phyloP scores from a whole-genome alignment of 2,329 filamentous ascomycete species.

The Didymella pomorum region DNA sequence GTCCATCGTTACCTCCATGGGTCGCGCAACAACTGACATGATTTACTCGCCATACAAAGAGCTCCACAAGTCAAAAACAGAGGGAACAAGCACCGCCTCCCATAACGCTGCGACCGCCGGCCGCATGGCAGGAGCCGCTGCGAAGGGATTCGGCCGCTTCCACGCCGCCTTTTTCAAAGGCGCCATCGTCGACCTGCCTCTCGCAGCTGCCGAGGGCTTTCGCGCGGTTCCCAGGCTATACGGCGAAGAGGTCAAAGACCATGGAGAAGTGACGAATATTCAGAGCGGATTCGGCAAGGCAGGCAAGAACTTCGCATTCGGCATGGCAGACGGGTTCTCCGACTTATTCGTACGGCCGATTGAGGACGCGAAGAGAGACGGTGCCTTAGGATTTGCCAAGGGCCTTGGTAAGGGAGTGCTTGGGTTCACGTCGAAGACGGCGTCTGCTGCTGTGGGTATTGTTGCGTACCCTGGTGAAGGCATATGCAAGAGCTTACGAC shows the following conservation, averaged over 20 bases:
- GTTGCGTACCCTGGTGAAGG: conserved; percentile 30
- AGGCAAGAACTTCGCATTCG: conserved; percentile 44
- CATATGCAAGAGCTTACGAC: conserved; percentile 24
- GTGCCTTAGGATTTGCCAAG: conserved; percentile 44
- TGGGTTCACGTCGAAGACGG: conserved; percentile 10
- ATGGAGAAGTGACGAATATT: conserved; percentile 46
- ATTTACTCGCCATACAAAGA: conserved; percentile 41
- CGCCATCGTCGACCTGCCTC: conserved; percentile 48
- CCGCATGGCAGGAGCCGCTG: conserved; percentile 21
- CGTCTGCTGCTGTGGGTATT: conserved; percentile 14
- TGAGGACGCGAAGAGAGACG: conserved; percentile 44
- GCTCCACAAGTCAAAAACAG: conserved; percentile 12
- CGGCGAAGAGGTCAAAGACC: conserved; percentile 46
- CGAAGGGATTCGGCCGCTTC: conserved; percentile 34
- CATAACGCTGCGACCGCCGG: conserved; percentile 18
- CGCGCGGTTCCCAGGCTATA: conserved; percentile 49
- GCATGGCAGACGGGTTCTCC: conserved; percentile 46
- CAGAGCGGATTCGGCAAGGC: conserved; percentile 46
- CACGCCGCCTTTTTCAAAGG: conserved; percentile 31
- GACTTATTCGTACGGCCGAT: conserved; percentile 44
- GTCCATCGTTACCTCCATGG: conserved; percentile 62
- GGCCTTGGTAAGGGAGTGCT: conserved; percentile 47
- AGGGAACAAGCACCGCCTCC: conserved; percentile 3
- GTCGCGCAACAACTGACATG: conserved; percentile 66
- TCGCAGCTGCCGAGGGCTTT: conserved; percentile 50